phyloP scores from a whole-genome alignment of 2,329 filamentous ascomycete species.

The Colletotrichum truncatum region DNA sequence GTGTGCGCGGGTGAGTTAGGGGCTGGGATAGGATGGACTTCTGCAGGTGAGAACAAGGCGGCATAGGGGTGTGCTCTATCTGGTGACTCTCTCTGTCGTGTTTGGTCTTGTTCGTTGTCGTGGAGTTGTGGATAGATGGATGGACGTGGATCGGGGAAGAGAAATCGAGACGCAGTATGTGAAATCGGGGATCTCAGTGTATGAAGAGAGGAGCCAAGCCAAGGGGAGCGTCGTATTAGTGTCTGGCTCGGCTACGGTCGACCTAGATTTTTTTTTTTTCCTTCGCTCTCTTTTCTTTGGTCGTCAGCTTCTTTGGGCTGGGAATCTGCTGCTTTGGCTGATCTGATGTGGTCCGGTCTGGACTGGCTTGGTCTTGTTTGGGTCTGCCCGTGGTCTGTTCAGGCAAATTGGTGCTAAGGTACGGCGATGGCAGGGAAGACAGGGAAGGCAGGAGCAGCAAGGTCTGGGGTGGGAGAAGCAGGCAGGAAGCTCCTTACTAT shows the following conservation, averaged over 20 bases:
- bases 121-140: conserved; percentile 5
- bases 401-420: neutral
- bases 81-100: no score
- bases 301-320: neutral
- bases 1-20: neutral
- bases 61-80: conserved; percentile 2
- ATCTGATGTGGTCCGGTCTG: neutral
- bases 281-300: neutral
- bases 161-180: conserved; percentile 24
- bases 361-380: neutral
- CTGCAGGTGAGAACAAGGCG: neutral
- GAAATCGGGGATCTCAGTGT: conserved; percentile 29
- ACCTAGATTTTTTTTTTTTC: neutral
- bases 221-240: conserved; percentile 15
- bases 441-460: neutral
- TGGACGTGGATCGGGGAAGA: conserved; percentile 12
- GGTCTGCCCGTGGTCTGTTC: neutral
- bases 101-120: no score
- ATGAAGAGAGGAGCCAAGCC: neutral
- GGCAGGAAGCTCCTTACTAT: no score
- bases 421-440: neutral
- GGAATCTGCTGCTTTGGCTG: neutral
- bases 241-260: neutral
- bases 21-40: neutral
- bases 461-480: neutral